Evolutionary conservation across 352 stramenopile genomes (phyloP), one percentile per base, ranked within the genome.

Genomic region (Aphanomyces stellatus): DNA sequence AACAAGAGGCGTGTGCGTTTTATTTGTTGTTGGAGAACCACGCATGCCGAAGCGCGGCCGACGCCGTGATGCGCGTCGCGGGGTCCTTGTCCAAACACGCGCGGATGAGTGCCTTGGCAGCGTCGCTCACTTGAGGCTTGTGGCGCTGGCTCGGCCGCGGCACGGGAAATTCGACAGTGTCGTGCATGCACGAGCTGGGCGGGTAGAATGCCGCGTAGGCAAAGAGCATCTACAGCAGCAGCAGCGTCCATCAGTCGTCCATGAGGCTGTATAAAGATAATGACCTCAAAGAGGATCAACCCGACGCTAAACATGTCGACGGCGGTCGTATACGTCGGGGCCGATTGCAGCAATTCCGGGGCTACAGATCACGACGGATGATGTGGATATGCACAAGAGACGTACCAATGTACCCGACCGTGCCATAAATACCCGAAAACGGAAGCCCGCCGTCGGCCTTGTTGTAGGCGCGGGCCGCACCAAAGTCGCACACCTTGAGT

Each of bases 401-500:
- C 69, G 43, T 70, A 78, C 71, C 80, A 40, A 90, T 88, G 51
- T 90, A 90, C 10, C 81, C 81, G 1, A 80, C 75, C 4, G 81
- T 90, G 35, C 81, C 81, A 59, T 88, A 90, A 28, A 90, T 81
- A 0, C 81, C 81, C 1, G 77, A 77, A 56, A 88, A 90, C 11
- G 77, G 78, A 24, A 90, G 55, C 27, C 73, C 76, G 11, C 69
- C 73, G 56, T 88, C 70, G 41, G 78, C 68, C 34, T 69, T 60
- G 41, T 77, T 80, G 60, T 92, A 86, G 17, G 87, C 83, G 27
- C 83, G 76, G 8, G 86, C 88, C n/a, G 82, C 82, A 22, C 86
- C 86, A 74, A 94, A 94, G 66, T 94, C 86, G 41, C 84, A 90
- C 30, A 94, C 59, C 61, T 94, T 94, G 28, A 92, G 72, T 24